These are phyloP conservation scores for Juglanconis sp. DNA, from an alignment of 2,329 filamentous ascomycete genomes.

Conservation along the genomic window DNA sequence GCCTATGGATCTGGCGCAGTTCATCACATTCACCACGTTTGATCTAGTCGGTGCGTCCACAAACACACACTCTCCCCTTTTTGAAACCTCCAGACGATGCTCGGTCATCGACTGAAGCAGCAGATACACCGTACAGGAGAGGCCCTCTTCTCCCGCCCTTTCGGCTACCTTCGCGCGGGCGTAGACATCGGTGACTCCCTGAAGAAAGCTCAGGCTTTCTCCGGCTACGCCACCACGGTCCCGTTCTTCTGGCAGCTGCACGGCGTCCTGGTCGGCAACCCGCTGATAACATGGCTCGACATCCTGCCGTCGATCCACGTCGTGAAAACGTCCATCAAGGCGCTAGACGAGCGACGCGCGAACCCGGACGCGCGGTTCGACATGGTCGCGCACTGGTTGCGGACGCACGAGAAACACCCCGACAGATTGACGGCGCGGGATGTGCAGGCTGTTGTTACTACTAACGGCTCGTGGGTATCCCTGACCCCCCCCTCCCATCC, in stretches of 20 bases:
- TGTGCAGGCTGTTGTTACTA: not conserved
- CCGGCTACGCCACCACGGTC: slow-evolving; percentile 19
- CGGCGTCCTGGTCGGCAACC: slow-evolving; percentile 27
- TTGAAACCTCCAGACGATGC: no score
- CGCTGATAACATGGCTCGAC: slow-evolving; percentile 25
- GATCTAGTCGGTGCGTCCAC: slow-evolving; percentile 26
- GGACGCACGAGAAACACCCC: not conserved
- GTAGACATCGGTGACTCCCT: slow-evolving; percentile 32
- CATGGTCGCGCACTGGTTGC: slow-evolving; percentile 26
- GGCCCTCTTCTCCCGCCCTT: slow-evolving; percentile 28
- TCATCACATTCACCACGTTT: slow-evolving; percentile 27
- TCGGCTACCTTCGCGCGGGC: slow-evolving; percentile 26
- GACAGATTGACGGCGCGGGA: not conserved
- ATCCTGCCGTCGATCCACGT: slow-evolving; percentile 28
- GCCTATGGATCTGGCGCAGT: slow-evolving; percentile 22
- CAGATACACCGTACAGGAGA: slow-evolving; percentile 13
- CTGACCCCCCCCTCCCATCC: not conserved
- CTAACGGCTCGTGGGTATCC: not conserved
- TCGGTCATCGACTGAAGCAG: no score
- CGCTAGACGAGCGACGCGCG: slow-evolving; percentile 22
- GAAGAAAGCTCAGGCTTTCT: slow-evolving; percentile 7
- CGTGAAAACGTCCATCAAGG: slow-evolving; percentile 23
- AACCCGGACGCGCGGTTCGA: slow-evolving; percentile 26
- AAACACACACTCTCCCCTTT: no score
- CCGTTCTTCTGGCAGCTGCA: slow-evolving; percentile 24